Evolutionary conservation across 208 protist species (phyloP), one percentile per base, ranked within the genome.

Genomic region (Borovskyia barvae): DNA sequence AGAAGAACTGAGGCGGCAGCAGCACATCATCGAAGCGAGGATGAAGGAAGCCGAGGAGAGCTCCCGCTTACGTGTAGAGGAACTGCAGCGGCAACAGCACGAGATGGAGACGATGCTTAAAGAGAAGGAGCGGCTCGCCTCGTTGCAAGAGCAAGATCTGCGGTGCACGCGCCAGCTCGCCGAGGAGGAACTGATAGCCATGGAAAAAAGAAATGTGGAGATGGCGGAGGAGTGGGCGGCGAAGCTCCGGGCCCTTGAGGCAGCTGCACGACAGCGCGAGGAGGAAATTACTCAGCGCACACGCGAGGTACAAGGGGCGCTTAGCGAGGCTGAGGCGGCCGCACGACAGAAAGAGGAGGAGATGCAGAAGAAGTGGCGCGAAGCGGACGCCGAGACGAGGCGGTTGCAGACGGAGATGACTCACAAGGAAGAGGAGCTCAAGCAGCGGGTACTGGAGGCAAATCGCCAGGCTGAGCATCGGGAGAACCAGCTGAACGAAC

Each of bases 351-450:
- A 53, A 11, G 78, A 87, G 40, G 68, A 72, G 24, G 75, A 77
- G 56, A 67, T 92, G 59, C 48, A 72, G 35, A 67, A 47, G 17
- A 76, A 78, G 48, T 83, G 75, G 65, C 39, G 49, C 8, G 71
- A 84, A 2, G 72, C 78, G 3, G 81, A 92, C 47, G 37, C 58
- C 32, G 37, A 77, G 68, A 68, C 64, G n/a, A 66, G 67, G 0
- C 51, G 46, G 46, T 45, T 86, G 46, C 75, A 88, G 51, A 53
- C 56, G 0, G 75, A 83, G 59, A 54, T 71, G 48, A 70, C 67
- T n/a, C 62, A 48, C n/a, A 71, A 77, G 50, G 79, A 92, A 64
- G 50, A 47, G 1, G 80, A 92, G 59, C 72, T 85, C 36, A 72
- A 81, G 42, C 51, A 55, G 22, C 74, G 75, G 43, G 24, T 92